Conservation (phyloP, 805 yeast species). For the Jamesozyma piceae region DNA sequence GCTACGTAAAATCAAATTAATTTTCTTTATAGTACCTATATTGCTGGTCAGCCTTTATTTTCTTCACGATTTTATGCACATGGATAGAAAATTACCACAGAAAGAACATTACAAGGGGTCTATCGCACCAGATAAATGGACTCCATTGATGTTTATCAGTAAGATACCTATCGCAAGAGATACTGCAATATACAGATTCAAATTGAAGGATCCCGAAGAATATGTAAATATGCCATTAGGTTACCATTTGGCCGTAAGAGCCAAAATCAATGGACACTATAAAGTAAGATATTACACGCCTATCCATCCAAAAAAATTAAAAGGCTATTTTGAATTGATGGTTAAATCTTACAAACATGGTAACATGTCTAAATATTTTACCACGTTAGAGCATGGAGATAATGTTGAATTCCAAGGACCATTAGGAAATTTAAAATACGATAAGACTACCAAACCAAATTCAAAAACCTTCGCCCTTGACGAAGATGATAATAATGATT, state of each 20-base stretch:
- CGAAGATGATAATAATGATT: not conserved
- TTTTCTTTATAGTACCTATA: not conserved
- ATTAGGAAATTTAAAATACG: constrained; percentile 49
- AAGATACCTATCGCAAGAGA: constrained; percentile 61
- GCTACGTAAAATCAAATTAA: not conserved
- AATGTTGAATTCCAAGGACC: constrained; percentile 68
- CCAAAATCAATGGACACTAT: constrained; percentile 28
- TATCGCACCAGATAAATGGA: constrained; percentile 45
- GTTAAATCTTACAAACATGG: constrained; percentile 70
- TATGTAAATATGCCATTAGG: constrained; percentile 61
- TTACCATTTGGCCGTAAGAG: constrained; percentile 55
- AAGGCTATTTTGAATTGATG: constrained; percentile 66
- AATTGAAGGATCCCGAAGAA: constrained; percentile 49
- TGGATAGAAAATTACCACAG: not conserved
- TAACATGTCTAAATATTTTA: constrained; percentile 55
- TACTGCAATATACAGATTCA: constrained; percentile 64
- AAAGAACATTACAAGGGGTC: constrained; percentile 17
- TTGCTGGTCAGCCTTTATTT: not conserved
- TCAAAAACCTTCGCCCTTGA: not conserved
- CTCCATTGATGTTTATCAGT: constrained; percentile 55
- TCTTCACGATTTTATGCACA: not conserved
- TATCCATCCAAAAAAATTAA: constrained; percentile 54
- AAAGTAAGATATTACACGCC: constrained; percentile 63
- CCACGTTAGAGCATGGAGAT: constrained; percentile 52
- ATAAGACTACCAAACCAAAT: not conserved